Base-by-base conservation (phyloP, 176 grass and related monocot species). In the Eragrostis nindensis region DNA sequence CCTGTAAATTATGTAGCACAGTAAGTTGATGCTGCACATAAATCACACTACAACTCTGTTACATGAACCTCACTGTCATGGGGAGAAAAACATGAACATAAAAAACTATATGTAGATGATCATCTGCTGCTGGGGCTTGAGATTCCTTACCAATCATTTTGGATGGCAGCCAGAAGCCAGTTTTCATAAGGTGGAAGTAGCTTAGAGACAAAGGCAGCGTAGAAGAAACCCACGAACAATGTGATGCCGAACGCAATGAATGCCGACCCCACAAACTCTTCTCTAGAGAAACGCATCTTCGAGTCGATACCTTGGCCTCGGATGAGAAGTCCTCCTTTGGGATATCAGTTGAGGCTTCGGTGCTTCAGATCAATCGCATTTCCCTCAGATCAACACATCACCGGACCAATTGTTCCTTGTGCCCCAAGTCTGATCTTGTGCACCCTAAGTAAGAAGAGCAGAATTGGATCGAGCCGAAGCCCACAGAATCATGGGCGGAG, bases 101-200 rank as follows among this genome's bases (percentile, higher is more conserved):
- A 36, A n/a, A n/a, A n/a, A n/a, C n/a, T n/a, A n/a, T n/a, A n/a
- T n/a, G n/a, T n/a, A n/a, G 26, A 30, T 30, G 10, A 24, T 21
- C 24, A 79, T 73, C 24, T 66, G 15, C 17, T 11, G 0, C 32
- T 4, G 4, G 18, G 52, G 16, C 29, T 63, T 46, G 50, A n/a
- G 36, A 60, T 76, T 68, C 63, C 63, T 66, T 80, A 80, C 91
- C 91, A 82, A 77, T 90, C 87, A 17, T 85, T 72, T 75, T 87
- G 85, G 66, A 90, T 80, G 8, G 82, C 68, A 54, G 70, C 81
- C 13, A 93, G 62, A 71, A 93, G 19, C 12, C 0, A 9, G 46
- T 88, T 87, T 66, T 85, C 74, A 62, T 67, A 87, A 49, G 78
- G 62, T 71, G 82, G 78, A 85, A 90, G 82, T 45, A 83, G n/a